Evolutionary conservation across 2,329 filamentous ascomycete species (phyloP), one percentile per base, ranked within the genome.

Genomic region (Emmonsiellopsis sp.): DNA sequence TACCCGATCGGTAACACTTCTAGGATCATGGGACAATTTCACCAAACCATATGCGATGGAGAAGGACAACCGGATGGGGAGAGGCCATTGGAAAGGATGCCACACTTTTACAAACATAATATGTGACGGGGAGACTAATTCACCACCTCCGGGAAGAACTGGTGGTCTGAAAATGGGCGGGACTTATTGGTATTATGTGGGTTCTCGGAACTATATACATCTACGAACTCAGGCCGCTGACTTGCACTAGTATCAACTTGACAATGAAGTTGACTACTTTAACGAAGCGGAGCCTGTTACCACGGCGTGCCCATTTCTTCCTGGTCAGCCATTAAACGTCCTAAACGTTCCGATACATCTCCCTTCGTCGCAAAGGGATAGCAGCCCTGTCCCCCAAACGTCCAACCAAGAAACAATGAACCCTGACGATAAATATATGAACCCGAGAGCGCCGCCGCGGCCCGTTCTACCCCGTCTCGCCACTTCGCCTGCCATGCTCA

Each of bases 11-110:
- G 87, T 96, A 60, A 83, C 87, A 65, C 79, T 96, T 45, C 78
- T 93, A 62, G 92, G 92, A 57, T 95, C 90, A 58, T 97, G 92
- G 92, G 91, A 96, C 74, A 95, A 95, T 74, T 96, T 96, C 72
- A 77, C 79, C 56, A 83, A 80, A 64, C 76, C 82, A 49, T 92
- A 95, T 75, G 76, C 75, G 45, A 90, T 97, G 84, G 83, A 92
- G 67, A 82, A 84, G 62, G 92, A 97, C 71, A 74, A 73, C 58
- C 83, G 86, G 65, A 83, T 86, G 61, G 86, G 88, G 60, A 77
- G 77, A 54, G 83, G 84, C 57, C 83, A 88, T 68, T 96, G 90
- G 90, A 84, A 84, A 64, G 92, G 90, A 43, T 95, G 89, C 68
- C 87, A 93, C 73, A 82, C 82, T 39, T 95, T 95, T 71, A 83